Evolutionary conservation across 345 rosid genomes (phyloP).

Genomic region (Melaleuca quinquenervia): DNA sequence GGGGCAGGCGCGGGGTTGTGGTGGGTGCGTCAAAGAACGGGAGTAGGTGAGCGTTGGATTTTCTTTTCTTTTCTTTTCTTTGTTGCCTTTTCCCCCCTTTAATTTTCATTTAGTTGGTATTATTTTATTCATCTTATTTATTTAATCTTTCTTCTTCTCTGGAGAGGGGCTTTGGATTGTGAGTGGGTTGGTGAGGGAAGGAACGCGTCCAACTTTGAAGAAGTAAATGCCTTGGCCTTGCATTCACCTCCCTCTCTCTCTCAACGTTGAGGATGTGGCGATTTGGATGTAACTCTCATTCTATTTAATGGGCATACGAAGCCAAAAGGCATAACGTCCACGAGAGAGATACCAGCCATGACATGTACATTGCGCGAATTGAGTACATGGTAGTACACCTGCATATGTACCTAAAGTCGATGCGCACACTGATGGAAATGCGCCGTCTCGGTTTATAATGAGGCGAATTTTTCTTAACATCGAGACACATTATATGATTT

Average conservation of each 20-base stretch:
- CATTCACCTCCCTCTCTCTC: background rate
- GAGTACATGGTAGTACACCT: background rate
- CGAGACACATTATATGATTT: too few species aligned
- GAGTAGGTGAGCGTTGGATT: background rate
- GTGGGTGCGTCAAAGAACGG: background rate
- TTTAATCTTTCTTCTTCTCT: background rate
- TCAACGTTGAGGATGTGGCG: background rate
- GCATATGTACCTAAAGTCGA: background rate
- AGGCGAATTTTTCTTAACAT: too few species aligned
- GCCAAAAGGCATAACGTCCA: background rate
- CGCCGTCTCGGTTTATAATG: too few species aligned
- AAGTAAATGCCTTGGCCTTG: background rate
- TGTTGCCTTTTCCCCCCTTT: too few species aligned
- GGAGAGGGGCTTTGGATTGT: background rate
- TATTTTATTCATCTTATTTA: background rate
- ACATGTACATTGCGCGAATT: background rate
- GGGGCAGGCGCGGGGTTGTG: background rate
- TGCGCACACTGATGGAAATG: too few species aligned
- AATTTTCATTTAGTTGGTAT: background rate
- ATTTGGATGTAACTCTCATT: background rate
- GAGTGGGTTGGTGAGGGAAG: background rate
- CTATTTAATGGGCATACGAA: background rate
- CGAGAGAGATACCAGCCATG: background rate
- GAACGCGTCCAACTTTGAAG: background rate
- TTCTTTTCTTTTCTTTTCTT: background rate